These are phyloP conservation scores for Vitis hybrid DNA, from an alignment of 177 flowering plant genomes.

Conservation along the genomic window DNA sequence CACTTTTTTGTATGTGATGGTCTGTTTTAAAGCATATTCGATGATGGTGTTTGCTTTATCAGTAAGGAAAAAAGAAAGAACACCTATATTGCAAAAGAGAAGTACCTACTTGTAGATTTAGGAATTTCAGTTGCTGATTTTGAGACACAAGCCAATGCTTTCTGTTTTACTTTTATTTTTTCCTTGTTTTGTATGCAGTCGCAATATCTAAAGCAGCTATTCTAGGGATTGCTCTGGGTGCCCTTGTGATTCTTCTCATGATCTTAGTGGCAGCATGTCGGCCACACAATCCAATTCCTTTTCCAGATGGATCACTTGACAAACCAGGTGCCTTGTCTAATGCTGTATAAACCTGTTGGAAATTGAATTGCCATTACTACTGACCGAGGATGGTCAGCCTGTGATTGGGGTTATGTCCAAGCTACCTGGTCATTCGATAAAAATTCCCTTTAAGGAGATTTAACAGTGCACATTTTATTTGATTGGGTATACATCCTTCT, in stretches of 20 bases:
- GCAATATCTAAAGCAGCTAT: slow-evolving; percentile 85
- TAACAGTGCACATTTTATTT: neutral
- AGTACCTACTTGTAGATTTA: too few species aligned
- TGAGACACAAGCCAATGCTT: too few species aligned
- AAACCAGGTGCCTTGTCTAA: slow-evolving; percentile 60
- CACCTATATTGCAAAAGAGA: too few species aligned
- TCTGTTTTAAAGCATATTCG: too few species aligned
- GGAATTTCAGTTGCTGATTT: too few species aligned
- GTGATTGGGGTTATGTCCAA: neutral
- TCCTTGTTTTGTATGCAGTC: slow-evolving; percentile 42
- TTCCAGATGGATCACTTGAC: slow-evolving; percentile 64
- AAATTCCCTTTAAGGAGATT: neutral
- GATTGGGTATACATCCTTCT: neutral
- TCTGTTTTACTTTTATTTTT: too few species aligned
- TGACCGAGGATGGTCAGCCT: neutral
- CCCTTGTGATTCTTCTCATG: slow-evolving; percentile 80
- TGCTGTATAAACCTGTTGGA: neutral
- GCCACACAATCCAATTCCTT: slow-evolving; percentile 54
- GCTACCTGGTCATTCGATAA: neutral
- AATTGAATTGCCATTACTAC: neutral
- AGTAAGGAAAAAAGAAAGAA: too few species aligned
- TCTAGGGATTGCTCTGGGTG: slow-evolving; percentile 84
- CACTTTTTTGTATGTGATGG: too few species aligned
- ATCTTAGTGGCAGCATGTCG: slow-evolving; percentile 78
- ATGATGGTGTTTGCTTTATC: too few species aligned